Conservation (phyloP, 2,329 filamentous ascomycete species). For the Stachybotrys chlorohalonatus region DNA sequence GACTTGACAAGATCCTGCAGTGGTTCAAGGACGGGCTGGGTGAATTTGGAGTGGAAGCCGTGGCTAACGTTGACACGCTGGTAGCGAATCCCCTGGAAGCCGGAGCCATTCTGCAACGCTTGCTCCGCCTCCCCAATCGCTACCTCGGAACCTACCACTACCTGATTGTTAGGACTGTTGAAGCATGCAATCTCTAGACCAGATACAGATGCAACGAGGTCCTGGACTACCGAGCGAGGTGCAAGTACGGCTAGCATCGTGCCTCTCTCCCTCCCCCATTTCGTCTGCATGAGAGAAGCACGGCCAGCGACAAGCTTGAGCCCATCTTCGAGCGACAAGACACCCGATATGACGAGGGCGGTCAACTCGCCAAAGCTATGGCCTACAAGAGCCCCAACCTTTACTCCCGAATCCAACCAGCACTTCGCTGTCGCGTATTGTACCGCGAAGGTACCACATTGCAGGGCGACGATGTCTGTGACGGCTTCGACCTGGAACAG, state of each 20-base stretch:
- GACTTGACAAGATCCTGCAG: constrained; percentile 5
- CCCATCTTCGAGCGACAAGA: constrained; percentile 17
- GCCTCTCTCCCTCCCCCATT: constrained; percentile 25
- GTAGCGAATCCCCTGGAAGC: neutral
- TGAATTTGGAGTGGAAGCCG: constrained; percentile 34
- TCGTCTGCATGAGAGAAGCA: constrained; percentile 18
- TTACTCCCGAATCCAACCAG: constrained; percentile 27
- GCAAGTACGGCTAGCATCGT: constrained; percentile 26
- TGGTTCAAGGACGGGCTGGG: constrained; percentile 18
- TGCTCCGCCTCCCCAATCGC: constrained; percentile 19
- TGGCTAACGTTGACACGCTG: constrained; percentile 34
- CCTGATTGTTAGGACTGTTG: constrained; percentile 32
- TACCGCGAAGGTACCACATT: constrained; percentile 24
- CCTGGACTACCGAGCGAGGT: neutral
- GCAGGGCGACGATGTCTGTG: neutral
- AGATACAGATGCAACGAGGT: constrained; percentile 4
- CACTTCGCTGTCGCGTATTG: constrained; percentile 24
- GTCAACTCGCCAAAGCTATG: constrained; percentile 32
- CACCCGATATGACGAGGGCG: constrained; percentile 8
- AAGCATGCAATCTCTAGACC: constrained; percentile 32
- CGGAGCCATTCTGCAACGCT: neutral
- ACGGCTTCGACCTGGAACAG: neutral
- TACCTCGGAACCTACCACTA: constrained; percentile 25
- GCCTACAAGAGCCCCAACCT: constrained; percentile 16
- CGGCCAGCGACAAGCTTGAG: constrained; percentile 18